Conservation (phyloP, 176 grass and related monocot species). For the Dactylis glomerata region DNA sequence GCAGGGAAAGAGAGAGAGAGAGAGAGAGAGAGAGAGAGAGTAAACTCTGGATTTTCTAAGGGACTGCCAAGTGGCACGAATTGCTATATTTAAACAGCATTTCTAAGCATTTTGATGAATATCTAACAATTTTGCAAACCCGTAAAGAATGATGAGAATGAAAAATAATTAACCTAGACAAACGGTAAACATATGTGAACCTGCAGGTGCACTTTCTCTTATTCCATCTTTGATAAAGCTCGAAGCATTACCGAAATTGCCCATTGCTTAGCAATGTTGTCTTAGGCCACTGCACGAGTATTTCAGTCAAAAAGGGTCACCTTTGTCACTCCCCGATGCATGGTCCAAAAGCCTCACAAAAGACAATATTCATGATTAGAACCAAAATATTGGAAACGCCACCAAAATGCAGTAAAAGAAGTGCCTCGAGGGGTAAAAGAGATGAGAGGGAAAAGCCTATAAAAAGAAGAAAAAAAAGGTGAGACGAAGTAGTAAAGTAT, state of each 20-base stretch:
- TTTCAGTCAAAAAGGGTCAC: conserved; percentile 31
- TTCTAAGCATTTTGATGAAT: background rate
- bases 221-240: background rate
- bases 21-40: background rate
- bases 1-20: background rate
- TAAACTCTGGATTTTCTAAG: background rate
- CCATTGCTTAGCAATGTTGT: background rate
- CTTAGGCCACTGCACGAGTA: background rate
- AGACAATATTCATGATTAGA: conserved; percentile 53
- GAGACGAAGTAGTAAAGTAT: background rate
- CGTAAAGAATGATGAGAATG: background rate
- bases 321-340: conserved; percentile 34
- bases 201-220: background rate
- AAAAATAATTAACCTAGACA: background rate
- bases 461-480: background rate
- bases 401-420: conserved; percentile 55
- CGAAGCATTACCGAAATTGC: background rate
- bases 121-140: background rate
- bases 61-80: background rate
- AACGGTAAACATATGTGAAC: background rate
- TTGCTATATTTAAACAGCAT: background rate
- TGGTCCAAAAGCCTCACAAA: conserved; percentile 59
- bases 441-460: conserved; percentile 28
- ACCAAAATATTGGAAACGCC: conserved; percentile 37
- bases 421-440: conserved; percentile 33